Base-by-base conservation (phyloP, 208 protist genomes). In the Leishmania martiniquensis region DNA sequence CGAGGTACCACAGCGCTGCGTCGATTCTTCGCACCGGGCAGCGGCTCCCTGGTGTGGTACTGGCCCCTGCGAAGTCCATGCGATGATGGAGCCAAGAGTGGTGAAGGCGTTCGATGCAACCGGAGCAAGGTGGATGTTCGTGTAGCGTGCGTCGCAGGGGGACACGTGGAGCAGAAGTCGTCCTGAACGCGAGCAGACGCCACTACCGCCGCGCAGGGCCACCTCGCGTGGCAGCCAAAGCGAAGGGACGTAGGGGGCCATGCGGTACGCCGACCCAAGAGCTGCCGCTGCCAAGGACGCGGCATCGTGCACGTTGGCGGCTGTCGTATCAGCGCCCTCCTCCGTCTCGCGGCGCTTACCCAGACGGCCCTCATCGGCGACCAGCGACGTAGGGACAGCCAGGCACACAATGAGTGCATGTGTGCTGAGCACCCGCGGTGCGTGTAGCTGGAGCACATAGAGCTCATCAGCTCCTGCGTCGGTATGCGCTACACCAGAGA, bases 81-180 rank as follows among this genome's bases (percentile, higher is more conserved):
- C 72, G 0, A 79, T 75, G 12, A 91, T 76, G 25, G 80, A 90
- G 42, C 90, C 90, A 12, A 90, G 81, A 3, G 84, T 85, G 15
- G 72, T 86, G 71, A 88, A 87, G n/a, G 54, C 65, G 66, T 78
- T 69, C 42, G 82, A 76, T 2, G 82, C 72, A 0, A 86, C 83
- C 10, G 90, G 90, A 9, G 68, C 62, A 0, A 91, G 83, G 10
- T 59, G 70, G n/a, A 84, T 63, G n/a, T 66, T 49, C 25, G 3
- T 51, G 47, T 89, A 89, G n/a, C 72, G 81, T 34, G 78, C 54
- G 7, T 87, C 83, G 0, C 67, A 62, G 0, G 87, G 65, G 0
- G 88, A 87, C 4, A 95, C 22, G 75, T 80, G 80, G 4, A 97
- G 62, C 42, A 97, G 84, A 44, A 97, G 86, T 57, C 90, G 81